Base-by-base conservation (phyloP, 2,329 filamentous ascomycete genomes). In the Calonectria honghensis region DNA sequence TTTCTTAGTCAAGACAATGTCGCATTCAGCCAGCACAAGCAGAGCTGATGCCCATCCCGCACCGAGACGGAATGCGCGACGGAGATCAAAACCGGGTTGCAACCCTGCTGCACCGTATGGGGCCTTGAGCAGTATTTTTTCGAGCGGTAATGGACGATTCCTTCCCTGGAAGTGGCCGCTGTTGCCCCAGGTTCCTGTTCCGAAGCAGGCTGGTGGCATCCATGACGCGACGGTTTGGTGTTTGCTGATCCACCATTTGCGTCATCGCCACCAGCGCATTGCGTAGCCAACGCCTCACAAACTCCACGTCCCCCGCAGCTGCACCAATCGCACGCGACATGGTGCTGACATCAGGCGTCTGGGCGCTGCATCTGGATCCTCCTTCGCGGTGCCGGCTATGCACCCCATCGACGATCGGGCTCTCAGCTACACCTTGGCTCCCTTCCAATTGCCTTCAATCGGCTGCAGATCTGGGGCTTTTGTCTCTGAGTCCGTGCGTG, bases 401-500 rank as follows among this genome's bases (percentile, higher is more conserved):
- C 57, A 63, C 31, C 57, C 57, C 57, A 63, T 63, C 57, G 57
- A 63, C 57, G 57, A 63, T 63, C 57, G 32, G 32, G 32, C 32
- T 35, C 32, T 10, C 32, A 35, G 32, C 14, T 6, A 16, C 37
- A 63, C 11, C 57, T 63, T 13, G 11, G 24, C n/a, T 31, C 24
- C 37, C 24, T 63, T 41, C 57, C 57, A 29, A 63, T 18, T 24
- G 57, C 57, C 35, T 41, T 37, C 37, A 41, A 41, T 63, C 57
- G 14, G 7, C 35, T 63, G 57, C 57, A 41, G 37, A 63, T 63
- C 57, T 29, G 14, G 35, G 6, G 35, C 4, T 29, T 31, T 18
- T n/a, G 51, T 32, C 31, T 54, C 51, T 16, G 7, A 32, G 52
- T 14, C 31, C 18, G 52, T 57, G 16, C 52, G 29, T 57, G 20